Base-by-base conservation (phyloP, 345 rosid genomes). In the Stellera chamaejasme region DNA sequence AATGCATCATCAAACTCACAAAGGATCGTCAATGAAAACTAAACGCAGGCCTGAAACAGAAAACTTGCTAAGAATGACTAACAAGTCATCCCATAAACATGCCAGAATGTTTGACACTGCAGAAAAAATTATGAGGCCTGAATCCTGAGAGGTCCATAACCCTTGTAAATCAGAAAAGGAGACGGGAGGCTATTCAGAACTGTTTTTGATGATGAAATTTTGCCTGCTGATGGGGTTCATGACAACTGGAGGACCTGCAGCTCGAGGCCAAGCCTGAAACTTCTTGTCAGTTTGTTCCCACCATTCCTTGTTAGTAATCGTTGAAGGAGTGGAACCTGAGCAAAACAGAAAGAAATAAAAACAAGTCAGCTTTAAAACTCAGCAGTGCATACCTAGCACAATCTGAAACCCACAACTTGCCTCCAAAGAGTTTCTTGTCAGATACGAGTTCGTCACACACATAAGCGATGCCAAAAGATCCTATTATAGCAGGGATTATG, bases 221-320 rank as follows among this genome's bases (percentile, higher is more conserved):
- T 85, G 98, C 61, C 96, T 95, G 65, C 79, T 86, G 55, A 86
- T 86, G 39, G 98, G 95, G 39, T 92, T 92, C 95, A 92, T 86
- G 62, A 89, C 96, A 13, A 88, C 95, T 0, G 98, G 96, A 43
- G 95, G 82, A 32, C 96, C 96, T 13, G 90, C 96, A 42, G 93
- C 79, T n/a, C 93, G 92, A 10, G 98, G 98, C 98, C 98, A 92
- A 7, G 93, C 88, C 77, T 82, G 98, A 66, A 92, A 75, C 39
- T 77, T 88, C 83, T 84, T 85, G 69, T 88, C 96, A 0, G 95
- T 92, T 45, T 81, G 95, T n/a, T 69, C 79, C 90, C 78, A 74
- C 98, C 98, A 84, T 54, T 68, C 84, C 45, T 92, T 83, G 79
- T 66, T 70, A 10, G 88, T 61, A 53, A 84, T 81, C 25, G 96